phyloP scores from a whole-genome alignment of 371 early-diverging fungal genomes.

The Apophysomyces sp. region DNA sequence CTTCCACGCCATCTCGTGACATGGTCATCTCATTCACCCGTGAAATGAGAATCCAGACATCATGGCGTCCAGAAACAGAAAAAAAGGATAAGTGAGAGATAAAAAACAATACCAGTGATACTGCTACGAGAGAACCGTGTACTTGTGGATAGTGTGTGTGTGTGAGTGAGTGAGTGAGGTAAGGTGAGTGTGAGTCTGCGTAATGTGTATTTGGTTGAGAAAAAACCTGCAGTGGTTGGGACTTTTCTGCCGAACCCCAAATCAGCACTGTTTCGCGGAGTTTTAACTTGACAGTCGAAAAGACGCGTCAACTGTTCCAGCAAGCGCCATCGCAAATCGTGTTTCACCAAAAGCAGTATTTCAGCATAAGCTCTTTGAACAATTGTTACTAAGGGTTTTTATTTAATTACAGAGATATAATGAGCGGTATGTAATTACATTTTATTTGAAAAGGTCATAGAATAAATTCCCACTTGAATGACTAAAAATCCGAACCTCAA shows the following conservation, averaged over 20 bases:
- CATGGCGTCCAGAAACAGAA: not conserved
- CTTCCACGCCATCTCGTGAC: not conserved
- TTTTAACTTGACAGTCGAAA: not conserved
- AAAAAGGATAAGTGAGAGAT: not conserved
- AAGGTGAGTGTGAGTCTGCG: not conserved
- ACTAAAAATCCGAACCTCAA: no score
- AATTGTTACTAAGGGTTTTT: no score
- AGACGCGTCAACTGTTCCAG: not conserved
- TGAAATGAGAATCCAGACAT: not conserved
- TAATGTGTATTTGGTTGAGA: not conserved
- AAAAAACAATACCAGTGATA: not conserved
- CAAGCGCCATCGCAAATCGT: no score
- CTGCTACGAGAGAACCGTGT: conserved; percentile 1
- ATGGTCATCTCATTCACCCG: not conserved
- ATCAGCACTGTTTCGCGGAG: not conserved
- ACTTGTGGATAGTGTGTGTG: not conserved
- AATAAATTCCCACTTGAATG: no score
- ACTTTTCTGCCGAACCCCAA: not conserved
- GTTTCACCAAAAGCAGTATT: no score
- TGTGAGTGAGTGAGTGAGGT: not conserved
- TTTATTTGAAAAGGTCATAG: no score
- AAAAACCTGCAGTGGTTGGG: not conserved
- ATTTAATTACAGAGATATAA: no score
- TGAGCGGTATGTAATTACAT: no score
- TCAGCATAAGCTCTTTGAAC: no score